phyloP scores from a whole-genome alignment of 148 eudicot genomes.

The Fallopia convolvulus region DNA sequence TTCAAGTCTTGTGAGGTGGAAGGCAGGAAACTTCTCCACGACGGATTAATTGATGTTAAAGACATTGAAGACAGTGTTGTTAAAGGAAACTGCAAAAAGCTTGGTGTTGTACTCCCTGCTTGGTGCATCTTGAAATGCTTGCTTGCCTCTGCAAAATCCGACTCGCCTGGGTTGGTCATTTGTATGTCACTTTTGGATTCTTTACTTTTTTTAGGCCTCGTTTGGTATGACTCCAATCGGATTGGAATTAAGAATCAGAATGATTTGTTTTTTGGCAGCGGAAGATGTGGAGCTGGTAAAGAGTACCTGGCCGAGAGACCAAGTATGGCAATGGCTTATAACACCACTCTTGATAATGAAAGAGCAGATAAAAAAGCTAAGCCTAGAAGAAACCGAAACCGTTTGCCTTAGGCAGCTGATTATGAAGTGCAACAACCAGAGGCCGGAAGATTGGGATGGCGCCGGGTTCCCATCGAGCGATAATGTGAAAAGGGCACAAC shows the following conservation, averaged over 20 bases:
- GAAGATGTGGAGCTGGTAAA: slow-evolving; percentile 51
- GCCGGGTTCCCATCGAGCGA: slow-evolving; percentile 62
- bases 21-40: slow-evolving; percentile 58
- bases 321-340: slow-evolving; percentile 65
- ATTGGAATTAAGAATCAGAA: no score
- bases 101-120: slow-evolving; percentile 67
- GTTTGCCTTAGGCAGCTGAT: slow-evolving; percentile 43
- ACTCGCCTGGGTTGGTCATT: slow-evolving; percentile 56
- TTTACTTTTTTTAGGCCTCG: neutral
- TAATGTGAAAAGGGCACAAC: slow-evolving; percentile 66
- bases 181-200: slow-evolving; percentile 33
- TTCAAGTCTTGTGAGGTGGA: slow-evolving; percentile 79
- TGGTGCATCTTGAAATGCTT: slow-evolving; percentile 78
- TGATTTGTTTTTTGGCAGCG: slow-evolving; percentile 26
- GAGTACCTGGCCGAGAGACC: slow-evolving; percentile 60
- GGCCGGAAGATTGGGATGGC: slow-evolving; percentile 73
- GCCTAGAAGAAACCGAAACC: slow-evolving; percentile 52
- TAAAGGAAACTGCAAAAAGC: slow-evolving; percentile 61
- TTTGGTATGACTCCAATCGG: no score
- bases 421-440: slow-evolving; percentile 49
- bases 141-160: slow-evolving; percentile 66
- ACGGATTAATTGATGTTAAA: slow-evolving; percentile 57
- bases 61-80: slow-evolving; percentile 62
- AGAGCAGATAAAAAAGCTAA: slow-evolving; percentile 64
- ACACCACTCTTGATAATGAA: slow-evolving; percentile 68